Conservation (phyloP, 768 basidiomycete species). For the Trametes villosa region DNA sequence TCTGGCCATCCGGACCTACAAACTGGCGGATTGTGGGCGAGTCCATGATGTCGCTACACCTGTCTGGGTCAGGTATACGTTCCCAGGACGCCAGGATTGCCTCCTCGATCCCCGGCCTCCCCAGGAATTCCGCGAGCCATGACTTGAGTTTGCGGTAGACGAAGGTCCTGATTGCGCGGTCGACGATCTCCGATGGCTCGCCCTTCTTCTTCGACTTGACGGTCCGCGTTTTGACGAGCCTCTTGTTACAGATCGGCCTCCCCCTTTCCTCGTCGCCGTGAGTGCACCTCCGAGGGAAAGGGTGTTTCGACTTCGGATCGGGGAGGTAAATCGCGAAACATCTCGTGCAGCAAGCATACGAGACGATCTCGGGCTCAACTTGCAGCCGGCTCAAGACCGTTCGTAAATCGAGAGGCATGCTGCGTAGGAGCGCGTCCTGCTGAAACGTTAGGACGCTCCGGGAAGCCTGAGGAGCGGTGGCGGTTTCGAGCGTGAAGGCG, state of each 20-base stretch:
- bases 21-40: background rate
- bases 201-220: background rate
- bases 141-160: conserved; percentile 13
- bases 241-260: background rate
- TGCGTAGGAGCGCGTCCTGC: background rate
- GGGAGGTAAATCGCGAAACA: background rate
- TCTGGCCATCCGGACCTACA: background rate
- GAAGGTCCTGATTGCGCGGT: background rate
- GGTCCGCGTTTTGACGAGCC: background rate
- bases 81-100: background rate
- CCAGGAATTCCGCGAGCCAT: conserved; percentile 23
- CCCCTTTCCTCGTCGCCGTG: background rate
- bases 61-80: background rate
- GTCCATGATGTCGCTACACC: background rate
- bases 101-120: background rate
- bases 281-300: background rate
- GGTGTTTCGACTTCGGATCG: background rate
- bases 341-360: conserved; percentile 1
- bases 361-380: background rate
- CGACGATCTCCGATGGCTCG: background rate
- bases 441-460: background rate
- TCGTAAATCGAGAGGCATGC: background rate
- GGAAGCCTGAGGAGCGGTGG: background rate
- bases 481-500: background rate
- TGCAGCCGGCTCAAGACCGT: background rate